Evolutionary conservation across 176 grass and related monocot genomes (phyloP), one percentile per base, ranked within the genome.

Genomic region (Paspalum vaginatum): DNA sequence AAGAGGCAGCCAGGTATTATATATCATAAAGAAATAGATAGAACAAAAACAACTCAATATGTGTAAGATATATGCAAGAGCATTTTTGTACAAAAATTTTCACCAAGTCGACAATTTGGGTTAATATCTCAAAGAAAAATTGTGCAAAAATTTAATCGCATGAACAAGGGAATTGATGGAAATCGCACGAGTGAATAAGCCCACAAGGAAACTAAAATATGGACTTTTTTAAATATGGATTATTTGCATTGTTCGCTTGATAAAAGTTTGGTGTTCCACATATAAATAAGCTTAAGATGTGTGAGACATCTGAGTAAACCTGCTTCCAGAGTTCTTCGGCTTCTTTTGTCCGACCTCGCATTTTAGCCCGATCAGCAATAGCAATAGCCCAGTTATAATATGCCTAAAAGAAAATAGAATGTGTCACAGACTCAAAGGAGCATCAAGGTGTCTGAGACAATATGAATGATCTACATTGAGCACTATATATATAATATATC

Each of bases 311-410:
- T 79, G 64, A 69, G 52, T 85, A 68, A 65, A 99, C 96, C 96
- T 95, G 93, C 75, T 95, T 95, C 96, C 96, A 99, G 37, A 99
- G 85, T 79, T 99, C 96, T 93, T 99, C 96, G 13, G 96, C 96
- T 86, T 93, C 96, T 86, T 99, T 99, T 21, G 93, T 99, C 69
- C 96, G 96, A 71, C 96, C 96, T 58, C 90, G 85, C 79, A 95
- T 99, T 91, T 99, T 99, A 81, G 96, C 96, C 69, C 96, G 90
- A 80, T 99, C 96, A 93, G 96, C 93, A 80, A 99, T 95, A 67
- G 96, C 96, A 90, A 99, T 99, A 75, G 96, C 96, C 96, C 96
- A 99, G 72, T 99, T 99, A 90, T 99, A 99, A 87, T 93, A 95
- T 76, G 96, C 96, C 96, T 99, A 88, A 53, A 53, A 72, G 57